A percentile compares a stretch with the other conserved stretches of the same genome.
phyloP scores from a whole-genome alignment of 345 rosid species.

The Syzygium jambos region DNA sequence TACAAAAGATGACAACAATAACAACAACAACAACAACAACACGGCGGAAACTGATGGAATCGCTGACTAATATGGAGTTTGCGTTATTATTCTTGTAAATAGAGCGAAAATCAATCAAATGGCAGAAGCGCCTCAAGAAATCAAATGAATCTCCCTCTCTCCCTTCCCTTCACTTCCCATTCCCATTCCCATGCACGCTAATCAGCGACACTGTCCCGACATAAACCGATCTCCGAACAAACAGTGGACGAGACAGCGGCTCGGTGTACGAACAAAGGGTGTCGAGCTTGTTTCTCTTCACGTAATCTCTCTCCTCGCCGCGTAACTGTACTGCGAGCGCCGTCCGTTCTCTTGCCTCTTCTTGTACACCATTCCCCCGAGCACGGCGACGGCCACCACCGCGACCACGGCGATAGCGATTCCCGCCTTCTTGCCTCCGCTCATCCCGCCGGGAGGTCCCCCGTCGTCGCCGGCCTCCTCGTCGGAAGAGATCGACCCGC shows the following conservation, averaged over 20 bases:
- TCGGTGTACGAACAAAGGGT: neutral
- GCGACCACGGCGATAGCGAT: conserved; percentile 37
- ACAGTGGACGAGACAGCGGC: too few relatives aligned
- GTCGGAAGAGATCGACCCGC: neutral
- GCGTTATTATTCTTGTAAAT: neutral
- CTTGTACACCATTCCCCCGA: conserved; percentile 47
- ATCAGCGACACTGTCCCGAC: neutral
- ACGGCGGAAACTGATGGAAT: neutral
- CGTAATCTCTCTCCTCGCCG: conserved; percentile 48
- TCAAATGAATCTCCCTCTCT: neutral
- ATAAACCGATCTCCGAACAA: neutral
- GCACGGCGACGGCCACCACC: conserved; percentile 36
- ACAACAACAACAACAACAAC: neutral
- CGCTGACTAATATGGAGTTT: neutral
- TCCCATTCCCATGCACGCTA: neutral
- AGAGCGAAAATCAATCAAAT: neutral
- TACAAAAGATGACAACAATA: neutral
- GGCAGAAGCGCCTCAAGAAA: neutral
- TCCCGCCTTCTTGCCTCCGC: conserved; percentile 59
- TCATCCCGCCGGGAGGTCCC: conserved; percentile 16
- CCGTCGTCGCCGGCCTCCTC: conserved; percentile 7
- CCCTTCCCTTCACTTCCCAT: neutral
- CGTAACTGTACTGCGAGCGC: conserved; percentile 38
- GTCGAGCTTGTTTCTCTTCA: conserved; percentile 6
- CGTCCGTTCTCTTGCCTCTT: conserved; percentile 62